A percentile compares a stretch with the other conserved stretches of the same genome.
Conservation (phyloP, 306 rosid genomes). For the Sesbania bispinosa region DNA sequence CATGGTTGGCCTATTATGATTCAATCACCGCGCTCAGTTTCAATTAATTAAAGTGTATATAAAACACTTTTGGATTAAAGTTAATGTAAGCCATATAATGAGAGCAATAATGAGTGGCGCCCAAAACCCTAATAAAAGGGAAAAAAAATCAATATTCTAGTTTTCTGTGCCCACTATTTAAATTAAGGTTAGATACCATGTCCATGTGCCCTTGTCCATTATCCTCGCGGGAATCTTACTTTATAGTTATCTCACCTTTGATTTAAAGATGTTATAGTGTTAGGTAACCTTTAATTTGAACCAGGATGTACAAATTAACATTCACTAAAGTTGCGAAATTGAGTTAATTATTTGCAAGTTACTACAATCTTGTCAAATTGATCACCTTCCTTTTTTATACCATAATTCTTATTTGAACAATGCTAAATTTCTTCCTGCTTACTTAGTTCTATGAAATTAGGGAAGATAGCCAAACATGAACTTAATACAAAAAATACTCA, state of each 20-base stretch:
- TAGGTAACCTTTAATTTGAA: conserved; percentile 36
- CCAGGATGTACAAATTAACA: conserved; percentile 14
- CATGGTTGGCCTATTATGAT: conserved; percentile 26
- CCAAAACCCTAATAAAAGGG: neutral
- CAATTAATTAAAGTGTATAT: conserved; percentile 30
- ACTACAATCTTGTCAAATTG: conserved; percentile 10
- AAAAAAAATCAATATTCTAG: conserved; percentile 2
- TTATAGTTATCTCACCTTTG: conserved; percentile 23
- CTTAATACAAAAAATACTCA: too few relatives aligned
- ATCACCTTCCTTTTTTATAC: neutral
- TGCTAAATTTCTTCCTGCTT: too few relatives aligned
- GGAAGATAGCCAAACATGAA: too few relatives aligned
- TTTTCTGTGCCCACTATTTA: conserved; percentile 40
- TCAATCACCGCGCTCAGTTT: conserved; percentile 24
- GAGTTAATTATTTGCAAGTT: neutral
- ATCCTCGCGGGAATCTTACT: conserved; percentile 48
- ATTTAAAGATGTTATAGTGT: conserved; percentile 17
- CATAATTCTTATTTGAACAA: neutral
- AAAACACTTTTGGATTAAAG: conserved; percentile 36
- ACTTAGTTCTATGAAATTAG: too few relatives aligned
- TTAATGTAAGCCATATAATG: neutral
- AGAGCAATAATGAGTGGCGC: conserved; percentile 10
- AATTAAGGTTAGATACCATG: conserved; percentile 23
- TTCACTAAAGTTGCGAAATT: conserved; percentile 14
- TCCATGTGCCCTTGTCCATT: conserved; percentile 43